phyloP scores from a whole-genome alignment of 2,329 filamentous ascomycete genomes.

The Dendrostoma leiphaemia region DNA sequence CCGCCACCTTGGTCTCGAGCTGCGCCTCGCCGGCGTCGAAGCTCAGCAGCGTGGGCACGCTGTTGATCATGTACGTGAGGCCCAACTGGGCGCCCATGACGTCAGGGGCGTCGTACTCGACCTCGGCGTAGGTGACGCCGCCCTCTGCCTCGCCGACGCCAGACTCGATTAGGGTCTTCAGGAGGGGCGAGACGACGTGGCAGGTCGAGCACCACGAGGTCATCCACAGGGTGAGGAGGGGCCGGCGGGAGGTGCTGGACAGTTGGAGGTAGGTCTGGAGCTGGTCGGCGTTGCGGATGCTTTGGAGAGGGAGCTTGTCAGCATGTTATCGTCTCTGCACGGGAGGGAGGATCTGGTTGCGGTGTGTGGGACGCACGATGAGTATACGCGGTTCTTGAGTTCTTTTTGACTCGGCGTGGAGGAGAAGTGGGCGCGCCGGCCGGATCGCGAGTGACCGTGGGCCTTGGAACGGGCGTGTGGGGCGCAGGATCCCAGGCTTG shows the following conservation, averaged over 20 bases:
- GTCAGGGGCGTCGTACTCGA: constrained; percentile 59
- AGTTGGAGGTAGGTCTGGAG: constrained; percentile 56
- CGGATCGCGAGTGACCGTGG: background rate
- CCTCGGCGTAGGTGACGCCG: constrained; percentile 50
- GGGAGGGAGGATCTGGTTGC: too few species aligned
- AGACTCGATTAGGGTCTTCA: constrained; percentile 46
- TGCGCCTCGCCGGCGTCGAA: constrained; percentile 56
- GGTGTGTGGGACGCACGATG: constrained; percentile 31
- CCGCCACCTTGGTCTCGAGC: constrained; percentile 45
- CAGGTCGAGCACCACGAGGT: constrained; percentile 58
- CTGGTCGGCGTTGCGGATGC: constrained; percentile 53
- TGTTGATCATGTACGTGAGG: constrained; percentile 56
- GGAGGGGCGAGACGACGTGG: constrained; percentile 45
- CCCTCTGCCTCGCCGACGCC: constrained; percentile 55
- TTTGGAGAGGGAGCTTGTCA: constrained; percentile 26
- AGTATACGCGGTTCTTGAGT: constrained; percentile 26
- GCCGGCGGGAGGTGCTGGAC: constrained; percentile 50
- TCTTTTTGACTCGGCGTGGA: constrained; percentile 2
- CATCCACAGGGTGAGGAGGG: constrained; percentile 61
- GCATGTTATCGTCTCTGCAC: too few species aligned
- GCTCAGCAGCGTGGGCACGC: constrained; percentile 55
- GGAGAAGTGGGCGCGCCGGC: constrained; percentile 7
- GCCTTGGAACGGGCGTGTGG: background rate
- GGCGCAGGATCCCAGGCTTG: background rate
- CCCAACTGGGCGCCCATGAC: constrained; percentile 49